Evolutionary conservation across 73 alveolate genomes (phyloP), one percentile per base, ranked within the genome.

Genomic region (Effrenium voratum): DNA sequence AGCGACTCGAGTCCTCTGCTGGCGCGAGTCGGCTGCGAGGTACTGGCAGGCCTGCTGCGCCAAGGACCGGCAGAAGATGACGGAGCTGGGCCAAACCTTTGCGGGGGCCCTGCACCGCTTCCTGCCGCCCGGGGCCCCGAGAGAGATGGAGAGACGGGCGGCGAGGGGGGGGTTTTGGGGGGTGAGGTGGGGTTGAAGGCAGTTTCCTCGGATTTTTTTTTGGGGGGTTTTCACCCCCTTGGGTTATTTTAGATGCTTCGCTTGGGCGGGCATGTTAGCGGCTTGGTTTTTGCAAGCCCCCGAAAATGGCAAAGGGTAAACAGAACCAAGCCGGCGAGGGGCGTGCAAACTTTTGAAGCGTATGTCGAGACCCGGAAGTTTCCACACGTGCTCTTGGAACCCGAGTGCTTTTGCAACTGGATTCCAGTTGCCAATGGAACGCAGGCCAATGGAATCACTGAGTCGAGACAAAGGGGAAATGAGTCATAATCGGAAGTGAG

Each of bases 21-120:
- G n/a, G n/a, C n/a, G n/a, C n/a, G n/a, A n/a, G n/a, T n/a, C n/a
- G n/a, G n/a, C n/a, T n/a, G n/a, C n/a, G n/a, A 57, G 50, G 81
- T 85, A 85, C 60, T 85, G 94, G 94, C n/a, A 60, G 81, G 94
- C 77, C 38, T 60, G 79, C 55, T 85, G 94, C 38, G 81, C 94
- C 81, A 60, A 75, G 63, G 98, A 92, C 66, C 73, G 59, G 68
- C 40, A 49, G 73, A 66, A 59, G 59, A 92, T 79, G 55, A 24
- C 82, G 8, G 91, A 79, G 52, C 90, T 92, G 10, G 98, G 98
- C 70, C 85, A 76, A 49, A 34, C 76, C 63, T 92, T 92, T 43
- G 98, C 98, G 15, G 98, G 98, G 4, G 44, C 98, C 10, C 40
- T 92, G 80, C 91, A 92, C 66, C 87, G 98, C 60, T 73, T 45